These are phyloP conservation scores for Diaporthe ampelina DNA, from an alignment of 2,329 filamentous ascomycete species.

Conservation along the genomic window DNA sequence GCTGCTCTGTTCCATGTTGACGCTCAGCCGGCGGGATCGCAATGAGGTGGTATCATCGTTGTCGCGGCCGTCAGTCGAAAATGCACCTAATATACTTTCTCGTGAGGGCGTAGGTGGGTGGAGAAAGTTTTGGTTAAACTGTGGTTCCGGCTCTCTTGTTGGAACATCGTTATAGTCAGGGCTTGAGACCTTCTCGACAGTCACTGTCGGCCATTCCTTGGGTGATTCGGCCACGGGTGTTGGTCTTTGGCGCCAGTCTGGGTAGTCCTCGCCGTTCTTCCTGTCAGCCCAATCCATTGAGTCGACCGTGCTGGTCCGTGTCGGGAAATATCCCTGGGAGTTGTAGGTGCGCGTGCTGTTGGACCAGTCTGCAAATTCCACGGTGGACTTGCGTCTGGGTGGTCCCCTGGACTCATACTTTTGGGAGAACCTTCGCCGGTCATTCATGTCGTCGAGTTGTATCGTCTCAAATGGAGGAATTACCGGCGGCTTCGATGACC, in stretches of 20 bases:
- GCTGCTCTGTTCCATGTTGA: conserved; percentile 30
- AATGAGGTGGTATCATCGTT: conserved; percentile 15
- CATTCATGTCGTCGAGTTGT: conserved; percentile 11
- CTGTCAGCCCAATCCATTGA: conserved; percentile 2
- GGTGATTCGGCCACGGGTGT: neutral
- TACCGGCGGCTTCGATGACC: conserved; percentile 16
- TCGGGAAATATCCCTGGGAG: neutral
- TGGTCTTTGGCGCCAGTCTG: conserved; percentile 1
- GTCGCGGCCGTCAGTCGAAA: neutral
- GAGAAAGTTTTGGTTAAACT: conserved; percentile 28
- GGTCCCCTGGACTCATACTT: neutral
- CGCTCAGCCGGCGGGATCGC: conserved; percentile 10
- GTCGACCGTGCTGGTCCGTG: conserved; percentile 20
- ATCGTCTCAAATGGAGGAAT: conserved; percentile 13
- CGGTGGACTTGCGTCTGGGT: neutral
- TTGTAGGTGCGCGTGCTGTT: neutral
- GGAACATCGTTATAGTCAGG: conserved; percentile 1
- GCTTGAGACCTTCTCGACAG: conserved; percentile 7
- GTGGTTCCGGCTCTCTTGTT: neutral
- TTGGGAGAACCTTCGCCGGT: neutral
- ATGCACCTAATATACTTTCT: conserved; percentile 4
- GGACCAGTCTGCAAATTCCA: conserved; percentile 16
- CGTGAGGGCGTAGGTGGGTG: conserved; percentile 31
- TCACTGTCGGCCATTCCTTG: conserved; percentile 25
- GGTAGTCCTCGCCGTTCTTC: conserved; percentile 10